Conservation (phyloP, 1,139 yeast genomes). For the Trichomonascaceae sp. region DNA sequence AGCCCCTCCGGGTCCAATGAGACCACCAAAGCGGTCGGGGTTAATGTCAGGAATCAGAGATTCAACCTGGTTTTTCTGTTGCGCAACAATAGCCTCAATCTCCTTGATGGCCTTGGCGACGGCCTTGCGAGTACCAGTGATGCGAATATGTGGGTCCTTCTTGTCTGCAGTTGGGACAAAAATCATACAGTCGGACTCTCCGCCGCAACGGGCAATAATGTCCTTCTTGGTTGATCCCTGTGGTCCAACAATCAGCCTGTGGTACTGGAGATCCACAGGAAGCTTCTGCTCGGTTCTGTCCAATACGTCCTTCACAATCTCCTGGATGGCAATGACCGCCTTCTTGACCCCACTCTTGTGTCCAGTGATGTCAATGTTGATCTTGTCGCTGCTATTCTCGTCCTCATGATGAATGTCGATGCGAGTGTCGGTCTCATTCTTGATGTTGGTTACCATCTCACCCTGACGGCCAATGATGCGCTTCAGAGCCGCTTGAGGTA, state of each 20-base stretch:
- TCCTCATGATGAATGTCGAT: constrained; percentile 50
- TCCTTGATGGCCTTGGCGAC: constrained; percentile 59
- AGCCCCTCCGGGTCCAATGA: constrained; percentile 76
- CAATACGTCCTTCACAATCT: constrained; percentile 52
- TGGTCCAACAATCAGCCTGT: constrained; percentile 68
- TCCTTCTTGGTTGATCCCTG: constrained; percentile 67
- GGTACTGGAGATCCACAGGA: constrained; percentile 66
- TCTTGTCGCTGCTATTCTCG: constrained; percentile 30
- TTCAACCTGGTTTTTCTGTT: constrained; percentile 45
- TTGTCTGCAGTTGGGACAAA: constrained; percentile 63
- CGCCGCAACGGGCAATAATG: constrained; percentile 72
- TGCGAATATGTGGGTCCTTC: constrained; percentile 43
- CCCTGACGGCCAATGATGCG: constrained; percentile 86
- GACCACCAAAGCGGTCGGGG: constrained; percentile 58
- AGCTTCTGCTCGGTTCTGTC: constrained; percentile 51
- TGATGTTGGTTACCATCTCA: constrained; percentile 69
- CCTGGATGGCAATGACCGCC: constrained; percentile 52
- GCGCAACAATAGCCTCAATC: constrained; percentile 50
- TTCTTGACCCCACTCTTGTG: constrained; percentile 66
- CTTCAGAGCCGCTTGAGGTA: constrained; percentile 64
- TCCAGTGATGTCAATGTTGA: constrained; percentile 65
- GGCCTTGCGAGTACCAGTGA: constrained; percentile 63
- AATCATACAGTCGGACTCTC: constrained; percentile 31
- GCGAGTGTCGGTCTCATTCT: constrained; percentile 69
- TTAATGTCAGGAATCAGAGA: constrained; percentile 49